A percentile compares a stretch with the other conserved stretches of the same genome.
Conservation (phyloP, 768 basidiomycete species). For the Phylloporus sp. region DNA sequence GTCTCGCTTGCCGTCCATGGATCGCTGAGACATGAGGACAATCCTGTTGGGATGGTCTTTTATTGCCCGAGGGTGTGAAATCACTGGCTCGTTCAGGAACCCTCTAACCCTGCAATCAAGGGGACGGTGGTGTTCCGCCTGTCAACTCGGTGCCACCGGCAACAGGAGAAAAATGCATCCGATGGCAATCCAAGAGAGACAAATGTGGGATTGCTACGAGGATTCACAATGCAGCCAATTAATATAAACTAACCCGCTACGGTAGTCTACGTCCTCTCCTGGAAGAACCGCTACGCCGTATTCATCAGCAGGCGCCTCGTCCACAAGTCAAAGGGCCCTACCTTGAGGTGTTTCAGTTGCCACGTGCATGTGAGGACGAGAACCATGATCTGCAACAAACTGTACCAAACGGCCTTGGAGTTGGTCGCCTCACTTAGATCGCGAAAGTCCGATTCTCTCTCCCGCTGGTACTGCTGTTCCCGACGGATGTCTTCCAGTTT, state of each 20-base stretch:
- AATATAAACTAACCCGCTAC: neutral
- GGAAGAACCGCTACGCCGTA: slow-evolving; percentile 67
- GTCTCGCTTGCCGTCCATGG: slow-evolving; percentile 25
- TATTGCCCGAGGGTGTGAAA: slow-evolving; percentile 11
- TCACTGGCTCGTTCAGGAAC: slow-evolving; percentile 3
- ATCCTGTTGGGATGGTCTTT: neutral
- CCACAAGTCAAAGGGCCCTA: slow-evolving; percentile 33
- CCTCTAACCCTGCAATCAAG: neutral
- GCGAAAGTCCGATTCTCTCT: slow-evolving; percentile 88
- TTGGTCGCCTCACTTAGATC: slow-evolving; percentile 89
- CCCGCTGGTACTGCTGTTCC: slow-evolving; percentile 97
- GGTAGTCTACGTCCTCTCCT: slow-evolving; percentile 62
- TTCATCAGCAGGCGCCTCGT: neutral
- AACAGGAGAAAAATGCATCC: neutral
- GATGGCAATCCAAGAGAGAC: neutral
- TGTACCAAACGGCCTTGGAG: slow-evolving; percentile 93
- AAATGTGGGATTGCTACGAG: neutral
- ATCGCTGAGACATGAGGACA: slow-evolving; percentile 12
- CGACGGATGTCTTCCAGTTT: slow-evolving; percentile 90
- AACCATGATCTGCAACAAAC: slow-evolving; percentile 79
- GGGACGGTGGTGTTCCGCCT: slow-evolving; percentile 11
- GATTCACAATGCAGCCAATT: neutral
- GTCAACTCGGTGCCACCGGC: neutral
- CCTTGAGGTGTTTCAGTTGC: slow-evolving; percentile 91
- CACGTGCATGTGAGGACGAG: slow-evolving; percentile 83